Evolutionary conservation across 2,329 filamentous ascomycete species (phyloP).

Genomic region (Aspergillus pseudotamarii): DNA sequence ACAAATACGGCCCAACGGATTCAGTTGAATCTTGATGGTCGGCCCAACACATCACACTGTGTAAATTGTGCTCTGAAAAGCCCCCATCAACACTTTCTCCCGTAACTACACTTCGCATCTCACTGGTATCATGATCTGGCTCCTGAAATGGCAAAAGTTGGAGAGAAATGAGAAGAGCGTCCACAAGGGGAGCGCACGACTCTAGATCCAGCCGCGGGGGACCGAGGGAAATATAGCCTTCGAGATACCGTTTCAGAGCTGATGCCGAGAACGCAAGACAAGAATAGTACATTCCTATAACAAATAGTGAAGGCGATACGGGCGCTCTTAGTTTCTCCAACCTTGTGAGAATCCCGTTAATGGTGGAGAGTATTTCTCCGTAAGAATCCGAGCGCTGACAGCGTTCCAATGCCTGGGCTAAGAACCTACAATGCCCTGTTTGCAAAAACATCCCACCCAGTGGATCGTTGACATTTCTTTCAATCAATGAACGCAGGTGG

Average conservation of each 20-base stretch:
- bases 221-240: slow-evolving; percentile 17
- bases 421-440: slow-evolving; percentile 5
- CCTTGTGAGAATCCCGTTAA: slow-evolving; percentile 35
- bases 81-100: slow-evolving; percentile 18
- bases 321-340: slow-evolving; percentile 22
- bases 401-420: slow-evolving; percentile 26
- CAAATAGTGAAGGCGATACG: slow-evolving; percentile 16
- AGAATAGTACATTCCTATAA: slow-evolving; percentile 36
- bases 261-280: slow-evolving; percentile 31
- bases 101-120: slow-evolving; percentile 27
- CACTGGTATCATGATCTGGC: slow-evolving; percentile 20
- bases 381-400: slow-evolving; percentile 29
- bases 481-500: slow-evolving; percentile 27
- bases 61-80: slow-evolving; percentile 13
- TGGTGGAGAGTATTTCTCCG: slow-evolving; percentile 33
- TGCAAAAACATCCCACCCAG: slow-evolving; percentile 14
- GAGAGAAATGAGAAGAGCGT: slow-evolving; percentile 25
- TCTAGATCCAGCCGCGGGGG: neutral
- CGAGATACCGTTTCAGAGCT: slow-evolving; percentile 32
- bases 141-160: slow-evolving; percentile 24
- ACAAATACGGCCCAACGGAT: slow-evolving; percentile 23
- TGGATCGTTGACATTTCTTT: slow-evolving; percentile 24
- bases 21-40: neutral
- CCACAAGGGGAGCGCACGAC: slow-evolving; percentile 25
- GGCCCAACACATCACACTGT: slow-evolving; percentile 24